These are phyloP conservation scores for Chenopodium quinoa DNA, from an alignment of 148 eudicot genomes.

Conservation along the genomic window DNA sequence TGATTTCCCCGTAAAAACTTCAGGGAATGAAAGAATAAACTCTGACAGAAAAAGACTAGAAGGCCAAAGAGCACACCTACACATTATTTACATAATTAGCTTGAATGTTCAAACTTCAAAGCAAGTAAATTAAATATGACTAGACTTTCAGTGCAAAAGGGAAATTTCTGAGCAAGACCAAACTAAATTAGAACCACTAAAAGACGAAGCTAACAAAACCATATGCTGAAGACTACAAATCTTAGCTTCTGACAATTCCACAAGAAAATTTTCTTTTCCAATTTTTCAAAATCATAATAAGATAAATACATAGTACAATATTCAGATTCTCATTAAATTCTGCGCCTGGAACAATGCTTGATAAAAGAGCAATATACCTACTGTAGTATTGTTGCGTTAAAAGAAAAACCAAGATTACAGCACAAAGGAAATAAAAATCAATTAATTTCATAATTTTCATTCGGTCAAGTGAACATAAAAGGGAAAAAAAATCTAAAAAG, in stretches of 20 bases:
- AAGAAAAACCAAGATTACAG: neutral
- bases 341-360: neutral
- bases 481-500: neutral
- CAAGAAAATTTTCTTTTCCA: neutral
- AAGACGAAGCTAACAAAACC: neutral
- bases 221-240: neutral
- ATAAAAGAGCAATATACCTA: neutral
- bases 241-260: neutral
- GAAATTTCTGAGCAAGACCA: neutral
- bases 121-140: neutral
- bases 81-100: conserved; percentile 13
- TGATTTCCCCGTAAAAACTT: conserved; percentile 53
- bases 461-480: too few relatives aligned
- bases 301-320: neutral
- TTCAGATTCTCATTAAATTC: neutral
- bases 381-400: neutral
- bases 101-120: conserved; percentile 5
- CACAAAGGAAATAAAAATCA: neutral
- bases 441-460: too few relatives aligned
- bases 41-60: conserved; percentile 90
- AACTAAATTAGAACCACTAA: conserved; percentile 1
- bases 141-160: neutral
- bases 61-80: conserved; percentile 95
- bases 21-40: conserved; percentile 84
- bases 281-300: neutral